These are phyloP conservation scores for Erigeron canadensis DNA, from an alignment of 129 eudicot species.

Conservation along the genomic window DNA sequence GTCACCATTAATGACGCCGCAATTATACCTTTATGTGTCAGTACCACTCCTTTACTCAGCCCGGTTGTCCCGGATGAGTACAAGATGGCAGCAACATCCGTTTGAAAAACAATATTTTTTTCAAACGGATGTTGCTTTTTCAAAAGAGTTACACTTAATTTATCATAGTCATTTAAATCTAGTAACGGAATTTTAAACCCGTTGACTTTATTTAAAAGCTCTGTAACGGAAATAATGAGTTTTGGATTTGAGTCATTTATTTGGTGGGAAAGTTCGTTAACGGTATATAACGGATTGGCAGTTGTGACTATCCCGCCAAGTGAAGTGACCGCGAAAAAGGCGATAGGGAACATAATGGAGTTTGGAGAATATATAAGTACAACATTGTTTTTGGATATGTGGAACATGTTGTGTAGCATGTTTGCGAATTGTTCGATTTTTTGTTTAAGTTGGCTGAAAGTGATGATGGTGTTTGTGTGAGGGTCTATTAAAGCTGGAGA, in stretches of 20 bases:
- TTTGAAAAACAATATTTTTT: constrained; percentile 7
- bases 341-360: constrained; percentile 35
- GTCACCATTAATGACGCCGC: constrained; percentile 40
- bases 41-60: constrained; percentile 44
- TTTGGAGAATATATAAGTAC: constrained; percentile 44
- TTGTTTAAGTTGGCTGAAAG: constrained; percentile 33
- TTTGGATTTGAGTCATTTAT: constrained; percentile 30
- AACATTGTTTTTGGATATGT: constrained; percentile 33
- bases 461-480: constrained; percentile 16
- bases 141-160: background rate
- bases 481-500: constrained; percentile 42
- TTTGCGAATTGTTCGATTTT: constrained; percentile 20
- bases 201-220: constrained; percentile 21
- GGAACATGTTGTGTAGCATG: background rate
- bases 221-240: constrained; percentile 31
- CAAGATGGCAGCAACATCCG: constrained; percentile 40
- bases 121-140: background rate
- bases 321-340: constrained; percentile 35
- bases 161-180: constrained; percentile 8
- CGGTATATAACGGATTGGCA: constrained; percentile 40
- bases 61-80: constrained; percentile 59
- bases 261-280: constrained; percentile 39
- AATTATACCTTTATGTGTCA: constrained; percentile 41
- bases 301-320: constrained; percentile 43
- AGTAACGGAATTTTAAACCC: constrained; percentile 24